Conservation (phyloP, 129 eudicot species). For the Ambrosia trifida region DNA sequence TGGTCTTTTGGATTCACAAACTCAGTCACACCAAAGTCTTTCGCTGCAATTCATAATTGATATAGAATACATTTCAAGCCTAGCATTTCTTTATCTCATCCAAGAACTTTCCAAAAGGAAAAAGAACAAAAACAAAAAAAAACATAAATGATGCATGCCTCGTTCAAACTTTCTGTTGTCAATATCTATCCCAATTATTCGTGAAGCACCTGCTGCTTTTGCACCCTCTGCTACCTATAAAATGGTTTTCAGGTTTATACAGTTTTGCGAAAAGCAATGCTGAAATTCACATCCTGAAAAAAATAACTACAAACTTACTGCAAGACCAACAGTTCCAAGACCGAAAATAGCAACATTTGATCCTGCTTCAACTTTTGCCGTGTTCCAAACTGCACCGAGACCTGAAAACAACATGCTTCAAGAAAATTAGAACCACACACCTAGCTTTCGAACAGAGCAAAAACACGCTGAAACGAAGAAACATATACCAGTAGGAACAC, state of each 20-base stretch:
- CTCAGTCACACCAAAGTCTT: conserved; percentile 90
- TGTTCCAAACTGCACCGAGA: conserved; percentile 99
- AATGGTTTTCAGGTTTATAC: conserved; percentile 10
- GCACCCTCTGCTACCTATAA: conserved; percentile 99
- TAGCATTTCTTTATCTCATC: not conserved
- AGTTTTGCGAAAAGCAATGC: not conserved
- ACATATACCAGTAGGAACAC: conserved; percentile 79
- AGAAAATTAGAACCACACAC: not conserved
- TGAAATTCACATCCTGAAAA: not conserved
- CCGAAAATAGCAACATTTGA: conserved; percentile 94
- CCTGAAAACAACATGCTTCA: conserved; percentile 33
- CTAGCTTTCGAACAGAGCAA: not conserved
- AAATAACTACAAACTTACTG: conserved; percentile 55
- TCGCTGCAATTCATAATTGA: conserved; percentile 60
- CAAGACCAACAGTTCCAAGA: conserved; percentile 97
- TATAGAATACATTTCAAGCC: not conserved
- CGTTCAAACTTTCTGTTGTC: conserved; percentile 82
- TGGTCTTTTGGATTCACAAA: conserved; percentile 96
- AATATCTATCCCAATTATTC: conserved; percentile 87
- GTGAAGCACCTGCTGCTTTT: conserved; percentile 96
- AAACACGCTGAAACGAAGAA: not conserved
- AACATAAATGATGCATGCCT: conserved; percentile 38
- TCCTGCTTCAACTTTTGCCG: conserved; percentile 95
- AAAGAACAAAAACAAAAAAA: not conserved
- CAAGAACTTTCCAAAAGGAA: not conserved